These are phyloP conservation scores for Oryza longistaminata DNA, from an alignment of 176 grass and related monocot genomes.

Conservation along the genomic window DNA sequence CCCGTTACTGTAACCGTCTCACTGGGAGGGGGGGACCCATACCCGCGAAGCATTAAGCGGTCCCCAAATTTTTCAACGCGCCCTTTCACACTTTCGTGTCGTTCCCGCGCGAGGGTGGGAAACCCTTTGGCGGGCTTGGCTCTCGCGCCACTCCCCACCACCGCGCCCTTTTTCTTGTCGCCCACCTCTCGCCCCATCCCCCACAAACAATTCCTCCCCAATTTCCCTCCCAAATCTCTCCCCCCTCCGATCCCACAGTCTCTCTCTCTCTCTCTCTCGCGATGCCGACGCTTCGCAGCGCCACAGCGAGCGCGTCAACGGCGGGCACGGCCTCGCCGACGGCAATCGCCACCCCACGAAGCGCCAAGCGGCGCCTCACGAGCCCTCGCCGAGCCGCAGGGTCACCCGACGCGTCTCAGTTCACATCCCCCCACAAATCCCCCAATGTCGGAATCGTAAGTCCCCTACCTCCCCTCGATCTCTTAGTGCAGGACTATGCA, in stretches of 20 bases:
- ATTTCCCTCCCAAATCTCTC: not conserved
- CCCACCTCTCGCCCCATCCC: not conserved
- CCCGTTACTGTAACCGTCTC: too few relatives aligned
- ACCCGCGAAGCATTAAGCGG: not conserved
- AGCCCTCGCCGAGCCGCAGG: constrained; percentile 14
- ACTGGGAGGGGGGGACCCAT: not conserved
- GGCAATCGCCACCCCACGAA: constrained; percentile 44
- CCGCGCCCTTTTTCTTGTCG: constrained; percentile 42
- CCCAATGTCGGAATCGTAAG: constrained; percentile 44
- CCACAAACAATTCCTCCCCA: not conserved
- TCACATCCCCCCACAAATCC: constrained; percentile 20
- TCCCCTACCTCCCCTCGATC: not conserved
- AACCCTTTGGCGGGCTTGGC: constrained; percentile 50
- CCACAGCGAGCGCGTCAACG: constrained; percentile 34
- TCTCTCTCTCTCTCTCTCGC: not conserved
- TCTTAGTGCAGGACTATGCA: constrained; percentile 5
- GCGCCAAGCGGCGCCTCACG: constrained; percentile 44
- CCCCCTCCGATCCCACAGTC: not conserved
- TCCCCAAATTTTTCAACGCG: constrained; percentile 8
- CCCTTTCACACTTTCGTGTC: constrained; percentile 10
- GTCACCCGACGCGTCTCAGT: constrained; percentile 6
- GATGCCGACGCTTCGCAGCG: constrained; percentile 79
- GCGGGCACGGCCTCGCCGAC: constrained; percentile 25
- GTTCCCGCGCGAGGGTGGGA: constrained; percentile 55
- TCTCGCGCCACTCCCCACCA: constrained; percentile 31